Base-by-base conservation (phyloP, 2,329 filamentous ascomycete species). In the Gnomoniopsis sp. region DNA sequence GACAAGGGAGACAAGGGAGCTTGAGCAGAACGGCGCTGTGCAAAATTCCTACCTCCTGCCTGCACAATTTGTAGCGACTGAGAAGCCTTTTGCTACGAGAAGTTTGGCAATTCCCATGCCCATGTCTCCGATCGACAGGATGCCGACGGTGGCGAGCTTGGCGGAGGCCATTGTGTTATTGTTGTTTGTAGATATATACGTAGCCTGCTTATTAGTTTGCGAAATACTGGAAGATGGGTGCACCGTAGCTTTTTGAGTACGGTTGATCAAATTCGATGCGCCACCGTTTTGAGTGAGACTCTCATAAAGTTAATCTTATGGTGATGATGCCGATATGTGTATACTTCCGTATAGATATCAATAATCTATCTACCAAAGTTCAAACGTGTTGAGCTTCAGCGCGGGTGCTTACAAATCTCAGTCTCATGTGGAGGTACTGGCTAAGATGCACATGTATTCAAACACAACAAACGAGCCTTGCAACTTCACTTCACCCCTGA, bases 61-160 rank as follows among this genome's bases (percentile, higher is more conserved):
- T 47, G 72, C 70, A 63, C 72, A 70, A 62, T 81, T 82, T 12
- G 80, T 83, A 14, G 75, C 72, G n/a, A 83, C 79, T 6, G 73
- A 61, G 62, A 80, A 82, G 15, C 77, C 78, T 48, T 78, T 71
- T 23, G 77, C 75, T 22, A 76, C 68, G 14, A 83, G 72, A 8
- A 82, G 67, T 60, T 72, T 75, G 59, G 80, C 80, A 46, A 83
- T 77, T 46, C 80, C 80, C 58, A 75, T 71, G 52, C 80, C 80
- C 80, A 83, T 84, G 63, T 82, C 80, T 10, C 81, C 80, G 56
- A 83, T 75, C 41, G 80, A 84, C 62, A 83, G 65, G 58, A 83
- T 75, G 57, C 77, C 79, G 41, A 83, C 70, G 60, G 73, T 77
- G 34, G 71, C 66, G n/a, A 61, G 58, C 36, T 54, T 60, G 3